phyloP scores from a whole-genome alignment of 2,329 filamentous ascomycete species.

The Ophiocordyceps polyrhachis-furcata region DNA sequence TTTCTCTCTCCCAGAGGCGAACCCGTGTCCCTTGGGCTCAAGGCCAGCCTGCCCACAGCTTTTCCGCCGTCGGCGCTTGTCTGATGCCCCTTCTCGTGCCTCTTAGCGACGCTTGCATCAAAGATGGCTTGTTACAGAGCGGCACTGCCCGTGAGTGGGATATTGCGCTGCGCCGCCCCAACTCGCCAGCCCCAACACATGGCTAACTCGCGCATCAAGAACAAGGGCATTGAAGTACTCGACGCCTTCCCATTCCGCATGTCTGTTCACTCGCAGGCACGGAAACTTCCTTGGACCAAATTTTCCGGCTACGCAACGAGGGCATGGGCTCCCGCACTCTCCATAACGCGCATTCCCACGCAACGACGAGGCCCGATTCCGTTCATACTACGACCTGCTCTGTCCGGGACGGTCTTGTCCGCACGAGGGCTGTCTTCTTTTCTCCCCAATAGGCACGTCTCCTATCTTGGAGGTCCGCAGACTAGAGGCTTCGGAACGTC shows the following conservation, averaged over 20 bases:
- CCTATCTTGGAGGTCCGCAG: constrained; percentile 5
- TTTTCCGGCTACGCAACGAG: too few relatives aligned
- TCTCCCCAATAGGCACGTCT: neutral
- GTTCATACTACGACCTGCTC: neutral
- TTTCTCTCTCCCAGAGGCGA: neutral
- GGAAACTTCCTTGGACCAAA: too few relatives aligned
- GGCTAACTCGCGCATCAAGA: neutral
- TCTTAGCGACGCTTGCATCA: neutral
- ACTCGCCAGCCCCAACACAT: neutral
- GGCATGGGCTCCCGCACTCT: neutral
- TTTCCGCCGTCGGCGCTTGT: neutral
- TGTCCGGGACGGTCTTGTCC: neutral
- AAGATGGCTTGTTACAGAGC: neutral
- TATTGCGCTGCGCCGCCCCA: neutral
- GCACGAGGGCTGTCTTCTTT: too few relatives aligned
- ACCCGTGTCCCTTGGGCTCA: neutral
- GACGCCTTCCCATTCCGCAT: neutral
- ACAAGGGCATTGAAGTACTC: neutral
- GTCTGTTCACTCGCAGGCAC: neutral
- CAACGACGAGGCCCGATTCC: neutral
- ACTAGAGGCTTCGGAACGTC: constrained; percentile 21
- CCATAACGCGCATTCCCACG: neutral
- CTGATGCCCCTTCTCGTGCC: neutral
- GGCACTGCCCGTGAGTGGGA: neutral
- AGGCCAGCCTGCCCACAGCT: neutral